Base-by-base conservation (phyloP, 2,329 filamentous ascomycete genomes). In the Beauveria sp. region DNA sequence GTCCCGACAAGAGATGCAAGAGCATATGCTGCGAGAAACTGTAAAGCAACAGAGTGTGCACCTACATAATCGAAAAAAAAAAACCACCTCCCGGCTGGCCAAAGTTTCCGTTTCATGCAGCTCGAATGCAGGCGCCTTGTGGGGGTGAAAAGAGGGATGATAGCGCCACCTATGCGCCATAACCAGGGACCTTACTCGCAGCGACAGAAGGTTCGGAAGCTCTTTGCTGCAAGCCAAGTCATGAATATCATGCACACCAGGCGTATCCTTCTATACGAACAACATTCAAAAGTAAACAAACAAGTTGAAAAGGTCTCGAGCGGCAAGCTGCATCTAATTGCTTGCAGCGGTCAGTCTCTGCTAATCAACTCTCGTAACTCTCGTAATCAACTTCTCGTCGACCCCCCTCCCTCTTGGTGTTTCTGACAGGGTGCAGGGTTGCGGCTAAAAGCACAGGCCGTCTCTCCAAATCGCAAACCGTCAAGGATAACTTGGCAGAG, bases 361-460 rank as follows among this genome's bases (percentile, higher is more conserved):
- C 42, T 42, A 42, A 31, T 43, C 34, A 31, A 31, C 24, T 34
- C 24, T 34, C 10, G 26, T 8, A 7, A 28, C 26, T 28, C 26
- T 38, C 34, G 12, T 38, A 38, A 38, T 43, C 46, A 31, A 28
- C 53, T 22, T 22, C 18, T 34, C n/a, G 5, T n/a, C 18, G 9
- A 45, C 38, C 34, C 55, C 43, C 42, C 22, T 24, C 34, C 55
- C 26, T 26, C 55, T 50, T 34, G 28, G 45, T 40, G 34, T 59
- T 58, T 49, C 38, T 22, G 9, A 51, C 9, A 50, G 46, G 46
- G n/a, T 20, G 12, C 24, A 52, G 49, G 49, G 45, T n/a, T 20
- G 20, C 54, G 54, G 54, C 43, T 28, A 59, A 31, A 24, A 43
- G 56, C 56, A 59, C 56, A 59, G 56, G 56, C 56, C 56, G 16